phyloP scores from a whole-genome alignment of 306 rosid genomes.

The Argentina anserina region DNA sequence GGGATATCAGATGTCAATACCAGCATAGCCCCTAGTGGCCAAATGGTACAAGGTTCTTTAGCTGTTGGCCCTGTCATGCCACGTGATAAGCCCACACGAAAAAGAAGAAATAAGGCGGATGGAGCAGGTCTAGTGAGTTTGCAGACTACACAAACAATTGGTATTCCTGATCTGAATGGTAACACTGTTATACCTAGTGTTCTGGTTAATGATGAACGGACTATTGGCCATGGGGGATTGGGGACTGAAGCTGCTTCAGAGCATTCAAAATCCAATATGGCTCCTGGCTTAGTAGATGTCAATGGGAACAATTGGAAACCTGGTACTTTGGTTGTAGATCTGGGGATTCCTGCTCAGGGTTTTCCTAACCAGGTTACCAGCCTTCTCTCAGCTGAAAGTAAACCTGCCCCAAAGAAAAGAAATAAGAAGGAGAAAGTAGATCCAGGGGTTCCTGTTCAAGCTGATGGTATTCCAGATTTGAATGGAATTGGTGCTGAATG shows the following conservation, averaged over 20 bases:
- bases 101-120: conserved; percentile 32
- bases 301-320: conserved; percentile 27
- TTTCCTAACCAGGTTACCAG: conserved; percentile 1
- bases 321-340: conserved; percentile 37
- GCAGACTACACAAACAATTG: conserved; percentile 31
- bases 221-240: conserved; percentile 25
- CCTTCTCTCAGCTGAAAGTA: conserved; percentile 8
- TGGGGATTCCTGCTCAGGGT: conserved; percentile 23
- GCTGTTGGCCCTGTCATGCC: conserved; percentile 6
- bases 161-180: conserved; percentile 49
- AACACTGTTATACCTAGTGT: conserved; percentile 17
- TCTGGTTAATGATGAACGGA: conserved; percentile 26
- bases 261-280: conserved; percentile 10
- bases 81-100: conserved; percentile 27
- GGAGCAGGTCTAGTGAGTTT: conserved; percentile 17
- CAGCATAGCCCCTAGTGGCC: conserved; percentile 19
- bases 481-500: conserved; percentile 47
- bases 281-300: conserved; percentile 17
- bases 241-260: conserved; percentile 25
- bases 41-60: conserved; percentile 22
- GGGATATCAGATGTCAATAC: conserved; percentile 53
- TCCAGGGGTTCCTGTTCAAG: conserved; percentile 14
- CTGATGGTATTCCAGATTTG: conserved; percentile 60
- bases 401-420: conserved; percentile 37
- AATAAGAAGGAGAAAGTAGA: conserved; percentile 37